Base-by-base conservation (phyloP, 169 alveolate species). In the Cryptosporidium ubiquitum region DNA sequence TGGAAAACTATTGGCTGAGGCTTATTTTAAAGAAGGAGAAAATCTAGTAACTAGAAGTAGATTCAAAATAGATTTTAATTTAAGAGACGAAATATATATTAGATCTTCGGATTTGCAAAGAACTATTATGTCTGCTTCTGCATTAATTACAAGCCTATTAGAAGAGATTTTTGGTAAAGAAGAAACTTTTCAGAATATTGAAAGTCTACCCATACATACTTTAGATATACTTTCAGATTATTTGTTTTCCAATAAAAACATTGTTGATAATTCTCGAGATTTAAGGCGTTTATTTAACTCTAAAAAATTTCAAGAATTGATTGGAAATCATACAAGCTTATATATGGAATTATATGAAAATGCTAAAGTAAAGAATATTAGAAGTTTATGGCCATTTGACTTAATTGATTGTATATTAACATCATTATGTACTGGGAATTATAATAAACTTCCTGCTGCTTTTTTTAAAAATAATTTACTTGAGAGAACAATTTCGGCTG, bases 101-200 rank as follows among this genome's bases (percentile, higher is more conserved):
- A 49, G 79, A 12, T 79, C 89, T 0, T 79, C 79, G 1, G 89
- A 79, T 79, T 61, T 42, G 68, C 89, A 79, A 40, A 79, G 89
- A 64, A 79, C 89, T 16, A 79, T 51, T 7, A 64, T 79, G 14
- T 79, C 89, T 23, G 89, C 89, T 33, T 68, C 89, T n/a, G 69
- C 89, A 20, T 60, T 79, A 5, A 16, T 79, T 9, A 79, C 79
- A 3, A 79, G 89, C 16, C 35, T 79, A 29, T 37, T 79, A 7
- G 79, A 79, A 64, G 2, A 61, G 14, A 51, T 79, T 26, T 20
- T 79, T 23, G 89, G 89, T 39, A 42, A 60, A 26, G 52, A 79
- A 4, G 51, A 57, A 23, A 61, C 89, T 14, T 79, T 79, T 29
- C 1, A 35, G 4, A n/a, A 1, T 0, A 40, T 61, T 64, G 61